Conservation (phyloP, 352 stramenopile species). For the Pythium utonaiense region DNA sequence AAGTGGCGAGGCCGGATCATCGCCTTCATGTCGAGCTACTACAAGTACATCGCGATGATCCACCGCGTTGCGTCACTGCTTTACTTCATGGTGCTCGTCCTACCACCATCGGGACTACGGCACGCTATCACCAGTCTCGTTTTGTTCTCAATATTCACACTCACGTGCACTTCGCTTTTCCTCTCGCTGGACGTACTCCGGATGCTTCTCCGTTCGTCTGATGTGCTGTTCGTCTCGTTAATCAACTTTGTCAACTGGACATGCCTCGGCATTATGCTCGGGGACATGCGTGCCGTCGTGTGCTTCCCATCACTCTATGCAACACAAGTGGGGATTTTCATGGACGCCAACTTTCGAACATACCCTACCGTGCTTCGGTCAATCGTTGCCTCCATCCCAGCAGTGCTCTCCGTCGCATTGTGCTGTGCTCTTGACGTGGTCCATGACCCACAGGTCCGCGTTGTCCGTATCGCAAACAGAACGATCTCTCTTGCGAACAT, state of each 20-base stretch:
- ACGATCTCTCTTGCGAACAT: constrained; percentile 22
- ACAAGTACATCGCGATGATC: background rate
- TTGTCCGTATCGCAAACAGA: background rate
- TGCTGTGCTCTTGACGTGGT: constrained; percentile 25
- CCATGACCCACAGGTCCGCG: constrained; percentile 3
- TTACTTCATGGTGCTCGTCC: constrained; percentile 8
- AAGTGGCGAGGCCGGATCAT: background rate
- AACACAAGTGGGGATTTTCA: constrained; percentile 22
- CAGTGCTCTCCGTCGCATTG: constrained; percentile 23
- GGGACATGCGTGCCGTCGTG: constrained; percentile 21
- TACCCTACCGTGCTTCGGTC: constrained; percentile 19
- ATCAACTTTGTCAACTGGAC: constrained; percentile 32
- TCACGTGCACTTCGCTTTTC: constrained; percentile 17
- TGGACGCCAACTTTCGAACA: constrained; percentile 35
- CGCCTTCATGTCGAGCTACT: constrained; percentile 2
- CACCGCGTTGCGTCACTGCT: constrained; percentile 4
- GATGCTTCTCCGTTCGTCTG: constrained; percentile 19
- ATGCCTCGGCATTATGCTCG: constrained; percentile 20
- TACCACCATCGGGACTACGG: background rate
- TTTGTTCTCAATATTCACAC: background rate
- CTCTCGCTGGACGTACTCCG: constrained; percentile 24
- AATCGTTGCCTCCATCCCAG: constrained; percentile 25
- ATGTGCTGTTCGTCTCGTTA: constrained; percentile 32
- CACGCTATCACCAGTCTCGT: background rate
- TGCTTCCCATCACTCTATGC: constrained; percentile 25